phyloP scores from a whole-genome alignment of 768 basidiomycete genomes.

The Coprinopsis strossmayeri region DNA sequence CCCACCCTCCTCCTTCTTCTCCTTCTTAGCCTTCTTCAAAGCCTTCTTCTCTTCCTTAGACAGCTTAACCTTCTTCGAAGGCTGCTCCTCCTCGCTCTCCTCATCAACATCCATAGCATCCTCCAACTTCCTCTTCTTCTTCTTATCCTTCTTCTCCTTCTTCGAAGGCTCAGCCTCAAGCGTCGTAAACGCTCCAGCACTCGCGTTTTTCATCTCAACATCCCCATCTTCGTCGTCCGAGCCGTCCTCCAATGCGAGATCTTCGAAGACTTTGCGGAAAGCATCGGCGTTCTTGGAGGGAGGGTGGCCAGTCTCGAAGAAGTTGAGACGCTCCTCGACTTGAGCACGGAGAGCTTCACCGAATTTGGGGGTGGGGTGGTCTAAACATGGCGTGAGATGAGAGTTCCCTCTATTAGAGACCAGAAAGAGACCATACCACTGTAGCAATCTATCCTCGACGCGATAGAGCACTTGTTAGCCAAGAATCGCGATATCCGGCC shows the following conservation, averaged over 20 bases:
- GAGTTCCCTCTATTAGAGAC: neutral
- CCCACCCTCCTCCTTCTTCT: constrained; percentile 41
- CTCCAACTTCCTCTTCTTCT: constrained; percentile 53
- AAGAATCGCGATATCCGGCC: constrained; percentile 98
- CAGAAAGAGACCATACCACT: constrained; percentile 44
- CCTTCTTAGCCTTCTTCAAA: constrained; percentile 67
- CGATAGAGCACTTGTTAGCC: constrained; percentile 98
- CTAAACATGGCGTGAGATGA: constrained; percentile 27
- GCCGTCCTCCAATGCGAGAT: constrained; percentile 61
- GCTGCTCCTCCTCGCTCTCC: constrained; percentile 38
- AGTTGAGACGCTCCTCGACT: constrained; percentile 91
- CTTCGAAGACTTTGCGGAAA: constrained; percentile 84
- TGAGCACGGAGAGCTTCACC: constrained; percentile 91
- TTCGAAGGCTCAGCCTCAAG: constrained; percentile 49
- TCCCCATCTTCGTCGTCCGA: constrained; percentile 42
- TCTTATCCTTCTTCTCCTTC: constrained; percentile 60
- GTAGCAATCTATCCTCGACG: constrained; percentile 94
- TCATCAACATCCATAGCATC: constrained; percentile 62
- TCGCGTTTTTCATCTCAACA: constrained; percentile 34
- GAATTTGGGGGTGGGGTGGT: constrained; percentile 84
- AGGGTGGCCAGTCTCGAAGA: constrained; percentile 88
- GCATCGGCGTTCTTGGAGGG: constrained; percentile 89
- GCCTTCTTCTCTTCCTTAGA: constrained; percentile 87
- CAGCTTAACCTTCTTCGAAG: constrained; percentile 66
- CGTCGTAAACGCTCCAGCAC: constrained; percentile 53